Conservation (phyloP, 2,329 filamentous ascomycete species). For the Zalaria obscura region DNA sequence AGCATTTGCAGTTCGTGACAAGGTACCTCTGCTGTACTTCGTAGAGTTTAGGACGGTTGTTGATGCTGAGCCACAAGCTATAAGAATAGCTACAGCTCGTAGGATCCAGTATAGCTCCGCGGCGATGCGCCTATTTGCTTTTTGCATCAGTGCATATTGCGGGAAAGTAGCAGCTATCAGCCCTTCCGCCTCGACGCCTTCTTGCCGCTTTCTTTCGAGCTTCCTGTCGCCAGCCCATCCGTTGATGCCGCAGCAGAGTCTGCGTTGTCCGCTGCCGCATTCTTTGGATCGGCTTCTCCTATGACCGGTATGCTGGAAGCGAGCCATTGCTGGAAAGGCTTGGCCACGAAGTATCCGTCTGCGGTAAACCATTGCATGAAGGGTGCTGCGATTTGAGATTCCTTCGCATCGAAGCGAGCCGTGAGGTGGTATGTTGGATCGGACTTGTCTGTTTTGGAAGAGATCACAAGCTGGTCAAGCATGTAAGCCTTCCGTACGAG, state of each 20-base stretch:
- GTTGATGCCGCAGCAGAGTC: not conserved
- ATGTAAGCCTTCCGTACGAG: not conserved
- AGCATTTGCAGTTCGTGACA: too few species aligned
- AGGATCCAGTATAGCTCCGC: too few species aligned
- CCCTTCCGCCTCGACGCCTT: not conserved
- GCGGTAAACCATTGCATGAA: constrained; percentile 61
- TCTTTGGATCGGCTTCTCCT: constrained; percentile 48
- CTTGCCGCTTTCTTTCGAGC: not conserved
- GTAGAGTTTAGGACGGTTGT: too few species aligned
- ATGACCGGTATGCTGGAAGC: constrained; percentile 53
- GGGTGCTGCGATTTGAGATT: constrained; percentile 42
- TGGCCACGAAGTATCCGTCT: constrained; percentile 61
- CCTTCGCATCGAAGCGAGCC: constrained; percentile 29
- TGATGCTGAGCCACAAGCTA: too few species aligned
- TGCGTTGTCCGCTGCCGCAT: constrained; percentile 25
- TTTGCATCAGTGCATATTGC: too few species aligned
- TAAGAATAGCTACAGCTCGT: too few species aligned
- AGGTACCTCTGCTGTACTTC: too few species aligned
- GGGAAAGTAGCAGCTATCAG: not conserved
- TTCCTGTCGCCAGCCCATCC: not conserved
- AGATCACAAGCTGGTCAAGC: constrained; percentile 50
- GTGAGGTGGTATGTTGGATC: constrained; percentile 67
- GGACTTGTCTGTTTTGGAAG: constrained; percentile 62
- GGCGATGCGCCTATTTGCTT: too few species aligned
- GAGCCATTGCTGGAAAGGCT: constrained; percentile 67